Base-by-base conservation (phyloP, 2,329 filamentous ascomycete genomes). In the Ceratocystiopsis brevicomis region DNA sequence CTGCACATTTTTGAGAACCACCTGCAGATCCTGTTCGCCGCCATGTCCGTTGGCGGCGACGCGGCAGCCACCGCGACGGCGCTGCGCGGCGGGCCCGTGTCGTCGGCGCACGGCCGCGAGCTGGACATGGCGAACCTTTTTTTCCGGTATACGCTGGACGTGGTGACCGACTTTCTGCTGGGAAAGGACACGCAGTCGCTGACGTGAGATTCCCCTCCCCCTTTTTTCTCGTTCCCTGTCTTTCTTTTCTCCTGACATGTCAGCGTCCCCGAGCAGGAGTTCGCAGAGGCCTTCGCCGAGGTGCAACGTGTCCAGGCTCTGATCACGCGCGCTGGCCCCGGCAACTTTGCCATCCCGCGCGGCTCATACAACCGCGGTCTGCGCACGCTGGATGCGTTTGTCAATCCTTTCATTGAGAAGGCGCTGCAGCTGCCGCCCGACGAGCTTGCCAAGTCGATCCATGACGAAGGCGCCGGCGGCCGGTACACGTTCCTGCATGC, bases 401-500 rank as follows among this genome's bases (percentile, higher is more conserved):
- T 92, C 43, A 73, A 80, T 56, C 69, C 70, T 10, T 93, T 81
- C 59, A 87, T 94, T 55, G 76, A 87, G 42, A 68, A 72, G 12
- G 74, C 82, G 0, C 70, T 93, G 8, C 66, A 66, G 5, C 68
- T 93, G 33, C 73, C 71, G 2, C 70, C 73, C 0, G 73, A 75
- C 32, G 82, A 94, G 57, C 71, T 92, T 2, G 74, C 78, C 40
- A 84, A 81, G 61, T 72, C 71, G 44, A 85, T 82, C 54, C 73
- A 73, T 10, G 80, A 82, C 54, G 63, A 70, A 48, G 71, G 69
- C 39, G 19, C 33, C 11, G 35, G 11, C 17, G 42, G 45, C 37
- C 45, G 44, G 21, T 87, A 90, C 59, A 92, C 81, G 1, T 93
- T 95, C 62, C 70, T 94, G 17, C 81, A 94, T 59, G 81, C 84